Evolutionary conservation across 2,329 filamentous ascomycete species (phyloP), one percentile per base, ranked within the genome.

Genomic region (Colletotrichum sp.): DNA sequence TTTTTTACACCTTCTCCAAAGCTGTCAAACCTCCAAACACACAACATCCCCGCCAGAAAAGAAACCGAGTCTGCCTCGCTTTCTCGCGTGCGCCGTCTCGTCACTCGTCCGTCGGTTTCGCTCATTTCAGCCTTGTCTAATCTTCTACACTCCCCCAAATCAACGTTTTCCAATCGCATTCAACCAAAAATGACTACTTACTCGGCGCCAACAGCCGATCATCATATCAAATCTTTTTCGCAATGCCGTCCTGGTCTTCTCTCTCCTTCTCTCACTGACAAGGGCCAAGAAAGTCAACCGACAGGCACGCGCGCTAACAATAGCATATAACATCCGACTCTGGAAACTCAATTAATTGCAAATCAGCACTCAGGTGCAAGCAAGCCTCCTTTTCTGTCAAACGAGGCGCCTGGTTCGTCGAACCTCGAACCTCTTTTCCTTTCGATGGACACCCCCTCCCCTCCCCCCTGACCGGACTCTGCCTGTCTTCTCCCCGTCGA

Each of bases 281-380:
- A 32, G 32, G 13, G 60, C 60, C 60, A 26, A 63, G 60, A 63
- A 63, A 63, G 64, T 67, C 36, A 59, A 69, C 52, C 44, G 32
- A 57, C 44, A 36, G 21, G 44, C 65, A 21, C 44, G 44, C 44
- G 28, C 28, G 65, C 44, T n/a, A 34, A 30, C 18, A 55, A 67
- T 55, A 67, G 44, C 39, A 55, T 34, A 28, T 21, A 62, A 62
- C 59, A n/a, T 62, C 59, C 30, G 59, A 60, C 57, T n/a, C n/a
- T n/a, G n/a, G 7, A 49, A 62, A 60, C 67, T 59, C 63, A 72
- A 64, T 72, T 21, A 70, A 57, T 52, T 59, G 63, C 69, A 71
- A 67, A 72, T 67, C 62, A 68, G 5, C 59, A 10, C 57, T 8
- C 13, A 30, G 5, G 62, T 44, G 62, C n/a, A 16, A 24, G n/a